phyloP scores from a whole-genome alignment of 306 rosid genomes.

The Vicia faba region DNA sequence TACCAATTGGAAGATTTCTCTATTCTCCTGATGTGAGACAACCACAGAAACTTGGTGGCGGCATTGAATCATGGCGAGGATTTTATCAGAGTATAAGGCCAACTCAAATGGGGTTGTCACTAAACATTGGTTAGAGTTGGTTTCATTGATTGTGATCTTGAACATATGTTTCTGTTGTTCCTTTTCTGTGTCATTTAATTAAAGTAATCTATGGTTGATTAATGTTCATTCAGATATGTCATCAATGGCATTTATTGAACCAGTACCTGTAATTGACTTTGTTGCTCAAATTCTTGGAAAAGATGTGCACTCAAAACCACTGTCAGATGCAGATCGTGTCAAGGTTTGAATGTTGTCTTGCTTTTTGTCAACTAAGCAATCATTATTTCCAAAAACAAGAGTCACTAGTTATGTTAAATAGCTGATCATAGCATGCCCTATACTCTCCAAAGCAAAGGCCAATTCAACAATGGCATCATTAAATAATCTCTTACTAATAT shows the following conservation, averaged over 20 bases:
- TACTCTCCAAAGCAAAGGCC: background rate
- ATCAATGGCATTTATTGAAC: constrained; percentile 59
- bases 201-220: background rate
- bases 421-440: background rate
- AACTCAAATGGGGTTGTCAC: constrained; percentile 59
- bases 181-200: constrained; percentile 3
- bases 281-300: constrained; percentile 57
- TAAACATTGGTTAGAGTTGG: constrained; percentile 49
- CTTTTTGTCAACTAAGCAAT: constrained; percentile 6
- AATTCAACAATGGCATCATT: background rate
- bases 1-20: constrained; percentile 49
- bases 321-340: constrained; percentile 56
- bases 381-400: constrained; percentile 7
- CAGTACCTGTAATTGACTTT: constrained; percentile 58
- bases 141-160: background rate
- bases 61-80: constrained; percentile 59
- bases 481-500: background rate
- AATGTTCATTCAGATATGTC: constrained; percentile 48
- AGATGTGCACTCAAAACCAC: constrained; percentile 49
- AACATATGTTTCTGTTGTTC: background rate
- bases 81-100: constrained; percentile 62
- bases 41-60: constrained; percentile 52
- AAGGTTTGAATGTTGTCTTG: constrained; percentile 41
- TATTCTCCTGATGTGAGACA: constrained; percentile 50
- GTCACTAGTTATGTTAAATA: background rate